Conservation (phyloP, 2,329 filamentous ascomycete genomes). For the Calonectria pseudoreteaudii region DNA sequence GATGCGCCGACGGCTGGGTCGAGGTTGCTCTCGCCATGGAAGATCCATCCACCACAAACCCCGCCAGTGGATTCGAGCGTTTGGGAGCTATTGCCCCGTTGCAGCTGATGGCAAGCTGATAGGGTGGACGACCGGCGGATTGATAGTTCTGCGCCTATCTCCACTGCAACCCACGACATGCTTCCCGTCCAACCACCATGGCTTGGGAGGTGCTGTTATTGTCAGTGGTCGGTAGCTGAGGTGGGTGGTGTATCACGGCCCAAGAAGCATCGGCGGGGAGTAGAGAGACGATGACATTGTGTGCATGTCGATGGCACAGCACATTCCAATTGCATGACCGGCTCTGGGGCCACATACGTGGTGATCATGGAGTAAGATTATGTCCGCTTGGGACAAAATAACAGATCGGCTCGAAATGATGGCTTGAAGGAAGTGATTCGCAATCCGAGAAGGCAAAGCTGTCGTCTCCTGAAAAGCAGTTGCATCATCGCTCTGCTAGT, state of each 20-base stretch:
- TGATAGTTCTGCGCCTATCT: slow-evolving; percentile 13
- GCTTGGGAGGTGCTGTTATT: not conserved
- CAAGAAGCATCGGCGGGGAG: not conserved
- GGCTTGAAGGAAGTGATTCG: not conserved
- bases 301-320: not conserved
- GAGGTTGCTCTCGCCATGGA: slow-evolving; percentile 3
- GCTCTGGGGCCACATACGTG: not conserved
- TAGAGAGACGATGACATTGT: not conserved
- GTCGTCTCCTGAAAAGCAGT: not conserved
- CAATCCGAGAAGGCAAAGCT: not conserved
- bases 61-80: slow-evolving; percentile 4
- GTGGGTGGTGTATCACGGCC: not conserved
- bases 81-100: slow-evolving; percentile 10
- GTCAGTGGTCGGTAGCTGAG: not conserved
- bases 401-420: not conserved
- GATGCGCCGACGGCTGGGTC: slow-evolving; percentile 12
- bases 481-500: slow-evolving; percentile 1
- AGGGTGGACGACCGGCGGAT: not conserved
- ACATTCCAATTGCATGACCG: not conserved
- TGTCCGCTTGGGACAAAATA: not conserved
- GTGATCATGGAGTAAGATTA: not conserved
- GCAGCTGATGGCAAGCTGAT: slow-evolving; percentile 9
- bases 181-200: not conserved
- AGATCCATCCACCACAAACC: not conserved
- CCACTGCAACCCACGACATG: slow-evolving; percentile 16